phyloP scores from a whole-genome alignment of 805 yeast genomes.

The Ogataea salicorniae region DNA sequence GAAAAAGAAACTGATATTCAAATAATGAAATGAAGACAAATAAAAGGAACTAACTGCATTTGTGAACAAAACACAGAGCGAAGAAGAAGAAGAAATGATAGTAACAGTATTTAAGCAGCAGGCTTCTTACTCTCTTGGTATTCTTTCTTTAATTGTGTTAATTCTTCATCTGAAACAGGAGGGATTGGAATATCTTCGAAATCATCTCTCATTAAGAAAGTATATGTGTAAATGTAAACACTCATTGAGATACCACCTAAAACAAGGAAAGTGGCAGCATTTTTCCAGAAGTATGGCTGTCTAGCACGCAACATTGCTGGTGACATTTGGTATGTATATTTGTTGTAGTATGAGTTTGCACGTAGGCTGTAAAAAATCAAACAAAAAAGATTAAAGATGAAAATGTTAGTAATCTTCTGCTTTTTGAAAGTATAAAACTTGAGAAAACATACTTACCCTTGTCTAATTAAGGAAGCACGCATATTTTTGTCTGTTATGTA shows the following conservation, averaged over 20 bases:
- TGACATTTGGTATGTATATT: constrained; percentile 62
- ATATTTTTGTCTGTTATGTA: constrained; percentile 3
- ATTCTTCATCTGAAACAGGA: constrained; percentile 75
- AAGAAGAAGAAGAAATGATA: background rate
- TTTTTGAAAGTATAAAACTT: background rate
- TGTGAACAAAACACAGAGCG: too few relatives aligned
- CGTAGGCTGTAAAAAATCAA: constrained; percentile 10
- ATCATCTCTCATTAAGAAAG: constrained; percentile 68
- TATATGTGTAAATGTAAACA: constrained; percentile 63
- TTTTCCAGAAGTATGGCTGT: constrained; percentile 76
- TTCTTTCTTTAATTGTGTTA: constrained; percentile 66
- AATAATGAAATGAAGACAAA: too few relatives aligned
- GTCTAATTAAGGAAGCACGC: constrained; percentile 22
- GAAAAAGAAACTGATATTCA: too few relatives aligned
- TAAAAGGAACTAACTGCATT: too few relatives aligned
- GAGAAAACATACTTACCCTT: constrained; percentile 15
- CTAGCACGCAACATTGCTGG: constrained; percentile 92
- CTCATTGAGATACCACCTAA: constrained; percentile 63
- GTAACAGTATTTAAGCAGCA: background rate
- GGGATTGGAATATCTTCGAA: constrained; percentile 92
- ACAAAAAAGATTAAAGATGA: background rate
- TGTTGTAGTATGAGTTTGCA: constrained; percentile 34
- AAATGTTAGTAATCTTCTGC: constrained; percentile 9
- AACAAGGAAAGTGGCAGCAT: constrained; percentile 55
- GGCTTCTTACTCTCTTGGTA: constrained; percentile 44